Conservation (phyloP, 495 filamentous ascomycete species). For the Daldinia concentrica region DNA sequence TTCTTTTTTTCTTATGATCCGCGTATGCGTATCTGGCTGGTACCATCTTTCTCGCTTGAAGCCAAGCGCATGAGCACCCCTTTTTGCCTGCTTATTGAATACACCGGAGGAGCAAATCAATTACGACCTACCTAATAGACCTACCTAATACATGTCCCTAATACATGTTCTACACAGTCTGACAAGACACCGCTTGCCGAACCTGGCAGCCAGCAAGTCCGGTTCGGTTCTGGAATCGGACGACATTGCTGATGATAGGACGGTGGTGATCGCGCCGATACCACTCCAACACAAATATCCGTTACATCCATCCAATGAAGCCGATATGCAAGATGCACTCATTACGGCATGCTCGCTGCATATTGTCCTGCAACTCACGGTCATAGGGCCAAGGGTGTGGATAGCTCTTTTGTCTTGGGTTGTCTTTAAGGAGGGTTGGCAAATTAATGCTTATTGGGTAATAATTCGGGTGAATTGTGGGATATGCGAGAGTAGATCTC, state of each 20-base stretch:
- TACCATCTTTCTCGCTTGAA: constrained; percentile 21
- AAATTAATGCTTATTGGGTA: constrained; percentile 37
- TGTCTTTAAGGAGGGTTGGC: constrained; percentile 22
- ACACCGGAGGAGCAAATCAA: constrained; percentile 15
- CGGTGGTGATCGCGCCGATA: constrained; percentile 39
- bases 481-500: constrained; percentile 36
- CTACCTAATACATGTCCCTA: constrained; percentile 4
- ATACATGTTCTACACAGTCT: constrained; percentile 11
- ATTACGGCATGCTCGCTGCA: constrained; percentile 40
- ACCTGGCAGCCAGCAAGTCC: constrained; percentile 38
- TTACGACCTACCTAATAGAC: constrained; percentile 24
- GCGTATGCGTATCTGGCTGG: constrained; percentile 3
- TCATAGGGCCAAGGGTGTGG: constrained; percentile 45
- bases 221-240: constrained; percentile 45
- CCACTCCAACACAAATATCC: constrained; percentile 44
- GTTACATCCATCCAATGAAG: constrained; percentile 43
- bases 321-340: constrained; percentile 46
- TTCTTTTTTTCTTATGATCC: neutral
- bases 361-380: constrained; percentile 40
- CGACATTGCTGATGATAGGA: constrained; percentile 41
- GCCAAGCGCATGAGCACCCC: constrained; percentile 4
- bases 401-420: constrained; percentile 24
- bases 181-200: constrained; percentile 40
- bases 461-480: constrained; percentile 46
- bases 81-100: constrained; percentile 29